phyloP scores from a whole-genome alignment of 768 basidiomycete genomes.

The Zangia roseola region DNA sequence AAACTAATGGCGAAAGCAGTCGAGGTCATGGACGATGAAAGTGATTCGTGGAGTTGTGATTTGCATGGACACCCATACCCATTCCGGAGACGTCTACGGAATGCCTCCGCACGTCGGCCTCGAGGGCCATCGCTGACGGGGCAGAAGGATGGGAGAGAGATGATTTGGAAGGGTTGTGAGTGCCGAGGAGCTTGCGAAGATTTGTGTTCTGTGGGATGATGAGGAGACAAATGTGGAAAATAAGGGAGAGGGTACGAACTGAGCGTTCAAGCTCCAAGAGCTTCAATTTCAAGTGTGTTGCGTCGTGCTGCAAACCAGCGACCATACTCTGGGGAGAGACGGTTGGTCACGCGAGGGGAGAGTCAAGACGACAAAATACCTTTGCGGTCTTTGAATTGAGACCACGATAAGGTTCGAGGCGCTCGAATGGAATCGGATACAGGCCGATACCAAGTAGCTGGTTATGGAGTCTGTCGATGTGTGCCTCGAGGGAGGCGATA shows the following conservation, averaged over 20 bases:
- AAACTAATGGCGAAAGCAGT: neutral
- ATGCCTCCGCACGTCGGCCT: constrained; percentile 34
- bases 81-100: constrained; percentile 33
- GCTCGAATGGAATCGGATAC: constrained; percentile 54
- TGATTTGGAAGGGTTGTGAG: constrained; percentile 16
- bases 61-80: constrained; percentile 27
- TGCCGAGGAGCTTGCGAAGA: constrained; percentile 31
- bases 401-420: constrained; percentile 63
- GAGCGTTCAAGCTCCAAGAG: constrained; percentile 68
- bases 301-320: constrained; percentile 65
- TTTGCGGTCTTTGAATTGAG: constrained; percentile 78
- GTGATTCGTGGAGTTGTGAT: constrained; percentile 2
- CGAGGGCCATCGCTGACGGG: constrained; percentile 28
- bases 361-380: constrained; percentile 36
- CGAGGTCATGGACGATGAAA: constrained; percentile 6
- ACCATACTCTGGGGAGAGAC: constrained; percentile 59
- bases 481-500: constrained; percentile 68
- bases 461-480: constrained; percentile 65
- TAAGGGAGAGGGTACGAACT: constrained; percentile 34
- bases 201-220: constrained; percentile 27
- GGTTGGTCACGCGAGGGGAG: neutral
- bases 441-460: constrained; percentile 52
- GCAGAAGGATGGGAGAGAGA: constrained; percentile 23
- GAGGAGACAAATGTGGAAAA: neutral
- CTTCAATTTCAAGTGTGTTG: constrained; percentile 55